Evolutionary conservation across 2,329 filamentous ascomycete genomes (phyloP).

Genomic region (Ophiostoma populinum): DNA sequence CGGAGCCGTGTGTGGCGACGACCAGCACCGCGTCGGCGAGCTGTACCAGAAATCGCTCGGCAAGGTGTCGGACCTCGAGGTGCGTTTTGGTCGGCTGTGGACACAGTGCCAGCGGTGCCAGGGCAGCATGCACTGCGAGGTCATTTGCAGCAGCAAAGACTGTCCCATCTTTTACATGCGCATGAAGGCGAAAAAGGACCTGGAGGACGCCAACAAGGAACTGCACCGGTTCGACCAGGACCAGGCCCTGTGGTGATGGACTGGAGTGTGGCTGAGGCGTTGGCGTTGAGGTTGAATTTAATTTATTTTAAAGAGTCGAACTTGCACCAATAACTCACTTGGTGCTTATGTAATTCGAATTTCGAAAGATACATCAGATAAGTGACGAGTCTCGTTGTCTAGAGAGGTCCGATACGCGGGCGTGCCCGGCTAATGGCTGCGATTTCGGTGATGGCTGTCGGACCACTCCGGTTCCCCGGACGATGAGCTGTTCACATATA

Average conservation of each 20-base stretch:
- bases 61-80: conserved; percentile 81
- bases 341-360: no score
- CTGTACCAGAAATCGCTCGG: conserved; percentile 82
- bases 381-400: no score
- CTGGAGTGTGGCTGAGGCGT: no score
- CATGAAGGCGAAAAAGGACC: conserved; percentile 99
- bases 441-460: no score
- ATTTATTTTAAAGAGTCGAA: background rate
- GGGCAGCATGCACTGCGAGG: conserved; percentile 94
- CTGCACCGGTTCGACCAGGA: conserved; percentile 78
- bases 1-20: conserved; percentile 74
- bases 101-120: conserved; percentile 97
- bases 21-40: conserved; percentile 70
- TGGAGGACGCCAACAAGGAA: conserved; percentile 88
- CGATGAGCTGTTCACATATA: no score
- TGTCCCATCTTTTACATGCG: conserved; percentile 99
- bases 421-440: no score
- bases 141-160: conserved; percentile 90
- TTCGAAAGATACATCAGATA: no score
- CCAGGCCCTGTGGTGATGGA: no score
- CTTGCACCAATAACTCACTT: no score
- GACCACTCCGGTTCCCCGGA: no score
- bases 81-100: conserved; percentile 84
- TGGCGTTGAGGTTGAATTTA: conserved; percentile 33
- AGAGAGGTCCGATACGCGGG: no score